phyloP scores from a whole-genome alignment of 2,329 filamentous ascomycete species.

The Didymella pomorum region DNA sequence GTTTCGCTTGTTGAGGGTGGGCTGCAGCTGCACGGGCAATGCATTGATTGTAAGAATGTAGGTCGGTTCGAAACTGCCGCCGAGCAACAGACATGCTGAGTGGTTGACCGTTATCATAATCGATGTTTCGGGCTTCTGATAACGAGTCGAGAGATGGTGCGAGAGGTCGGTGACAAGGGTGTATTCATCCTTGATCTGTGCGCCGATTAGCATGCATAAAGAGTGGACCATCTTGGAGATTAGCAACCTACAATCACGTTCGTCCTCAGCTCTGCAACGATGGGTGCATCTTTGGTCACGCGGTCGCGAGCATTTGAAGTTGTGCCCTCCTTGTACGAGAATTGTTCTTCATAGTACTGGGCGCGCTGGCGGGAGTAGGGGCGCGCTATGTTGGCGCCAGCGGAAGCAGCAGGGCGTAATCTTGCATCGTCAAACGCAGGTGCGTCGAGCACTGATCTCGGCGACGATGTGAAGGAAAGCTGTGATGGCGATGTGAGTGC shows the following conservation, averaged over 20 bases:
- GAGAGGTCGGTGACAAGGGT: conserved; percentile 77
- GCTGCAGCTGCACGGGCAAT: conserved; percentile 71
- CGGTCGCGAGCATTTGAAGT: conserved; percentile 52
- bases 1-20: conserved; percentile 82
- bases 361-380: conserved; percentile 44
- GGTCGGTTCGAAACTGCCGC: conserved; percentile 77
- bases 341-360: conserved; percentile 50
- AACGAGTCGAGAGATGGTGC: conserved; percentile 75
- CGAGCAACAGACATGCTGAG: conserved; percentile 76
- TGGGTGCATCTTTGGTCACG: conserved; percentile 55
- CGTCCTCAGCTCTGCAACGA: conserved; percentile 58
- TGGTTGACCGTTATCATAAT: conserved; percentile 81
- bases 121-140: conserved; percentile 75
- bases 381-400: conserved; percentile 14
- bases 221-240: conserved; percentile 21
- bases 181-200: conserved; percentile 76
- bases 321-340: conserved; percentile 48
- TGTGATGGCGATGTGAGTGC: conserved; percentile 48
- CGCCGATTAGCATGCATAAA: conserved; percentile 32
- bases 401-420: conserved; percentile 24
- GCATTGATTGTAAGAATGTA: conserved; percentile 80
- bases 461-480: conserved; percentile 49
- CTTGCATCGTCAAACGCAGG: conserved; percentile 24
- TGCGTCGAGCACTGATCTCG: conserved; percentile 38
- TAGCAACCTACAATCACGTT: conserved; percentile 59